Evolutionary conservation across 805 yeast species (phyloP).

Genomic region (Nakazawaea laoshanensis): DNA sequence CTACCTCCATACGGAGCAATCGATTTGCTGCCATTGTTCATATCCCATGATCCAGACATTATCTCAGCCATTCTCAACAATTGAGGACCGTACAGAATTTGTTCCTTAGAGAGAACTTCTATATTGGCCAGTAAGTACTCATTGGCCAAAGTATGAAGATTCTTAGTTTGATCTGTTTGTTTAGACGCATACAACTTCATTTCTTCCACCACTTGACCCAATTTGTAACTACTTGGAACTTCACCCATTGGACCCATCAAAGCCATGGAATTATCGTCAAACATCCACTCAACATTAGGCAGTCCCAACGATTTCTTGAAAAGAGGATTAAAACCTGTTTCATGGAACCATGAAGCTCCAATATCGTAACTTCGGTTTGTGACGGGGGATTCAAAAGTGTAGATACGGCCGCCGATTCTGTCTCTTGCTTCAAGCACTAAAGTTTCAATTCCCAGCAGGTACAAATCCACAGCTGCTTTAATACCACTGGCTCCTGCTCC

Average conservation of each 20-base stretch:
- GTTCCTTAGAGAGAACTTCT: slow-evolving; percentile 16
- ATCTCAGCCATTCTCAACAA: slow-evolving; percentile 20
- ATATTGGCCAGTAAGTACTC: slow-evolving; percentile 16
- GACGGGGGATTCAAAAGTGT: slow-evolving; percentile 18
- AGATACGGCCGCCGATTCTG: slow-evolving; percentile 36
- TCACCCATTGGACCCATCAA: slow-evolving; percentile 19
- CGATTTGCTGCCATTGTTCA: slow-evolving; percentile 18
- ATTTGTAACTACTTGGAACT: slow-evolving; percentile 19
- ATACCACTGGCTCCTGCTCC: slow-evolving; percentile 52
- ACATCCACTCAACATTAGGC: slow-evolving; percentile 17
- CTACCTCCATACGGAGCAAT: slow-evolving; percentile 21
- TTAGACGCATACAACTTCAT: slow-evolving; percentile 22
- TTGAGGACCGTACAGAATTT: slow-evolving; percentile 20
- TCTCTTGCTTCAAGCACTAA: slow-evolving; percentile 41
- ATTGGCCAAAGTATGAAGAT: slow-evolving; percentile 18
- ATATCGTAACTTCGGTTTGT: slow-evolving; percentile 28
- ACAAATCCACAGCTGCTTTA: slow-evolving; percentile 36
- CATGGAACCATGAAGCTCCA: slow-evolving; percentile 52
- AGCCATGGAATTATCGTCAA: slow-evolving; percentile 26
- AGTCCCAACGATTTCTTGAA: slow-evolving; percentile 21
- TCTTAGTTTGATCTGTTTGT: slow-evolving; percentile 19
- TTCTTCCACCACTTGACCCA: slow-evolving; percentile 23
- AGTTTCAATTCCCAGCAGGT: slow-evolving; percentile 26
- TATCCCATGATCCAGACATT: slow-evolving; percentile 22
- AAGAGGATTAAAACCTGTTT: slow-evolving; percentile 31